Evolutionary conservation across 352 stramenopile species (phyloP).

Genomic region (Phytophthora aleatoria): DNA sequence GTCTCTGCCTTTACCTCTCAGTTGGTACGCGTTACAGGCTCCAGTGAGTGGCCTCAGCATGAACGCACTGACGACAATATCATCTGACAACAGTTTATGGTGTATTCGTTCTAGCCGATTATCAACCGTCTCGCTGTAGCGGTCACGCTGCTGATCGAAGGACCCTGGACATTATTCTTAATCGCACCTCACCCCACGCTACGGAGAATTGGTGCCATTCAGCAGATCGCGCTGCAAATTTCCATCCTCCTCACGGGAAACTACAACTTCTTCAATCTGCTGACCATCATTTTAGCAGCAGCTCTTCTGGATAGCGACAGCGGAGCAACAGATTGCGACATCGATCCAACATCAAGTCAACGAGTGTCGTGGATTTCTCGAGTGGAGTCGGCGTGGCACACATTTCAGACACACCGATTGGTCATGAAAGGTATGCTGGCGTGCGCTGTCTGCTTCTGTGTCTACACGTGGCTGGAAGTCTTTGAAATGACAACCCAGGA

Average conservation of each 20-base stretch:
- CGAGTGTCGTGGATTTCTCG: conserved; percentile 13
- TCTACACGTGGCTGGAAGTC: conserved; percentile 32
- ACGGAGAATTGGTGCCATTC: conserved; percentile 53
- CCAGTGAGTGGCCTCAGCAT: conserved; percentile 42
- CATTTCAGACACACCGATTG: conserved; percentile 27
- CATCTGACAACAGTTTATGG: conserved; percentile 6
- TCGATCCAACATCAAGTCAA: background rate
- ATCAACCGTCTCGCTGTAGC: conserved; percentile 82
- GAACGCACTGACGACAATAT: background rate
- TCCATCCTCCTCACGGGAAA: conserved; percentile 90
- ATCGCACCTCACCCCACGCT: conserved; percentile 65
- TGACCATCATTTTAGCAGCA: conserved; percentile 68
- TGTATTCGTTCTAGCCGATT: conserved; percentile 46
- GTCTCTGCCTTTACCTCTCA: conserved; percentile 76
- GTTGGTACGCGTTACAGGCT: conserved; percentile 87
- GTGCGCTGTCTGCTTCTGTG: conserved; percentile 27
- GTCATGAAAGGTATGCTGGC: conserved; percentile 7
- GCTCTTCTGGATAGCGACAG: conserved; percentile 40
- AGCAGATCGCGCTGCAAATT: conserved; percentile 86
- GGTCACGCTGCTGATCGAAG: conserved; percentile 88
- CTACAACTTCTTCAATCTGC: conserved; percentile 96
- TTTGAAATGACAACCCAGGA: conserved; percentile 28
- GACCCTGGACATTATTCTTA: conserved; percentile 84
- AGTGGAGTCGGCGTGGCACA: conserved; percentile 31
- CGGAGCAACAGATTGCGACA: background rate